Evolutionary conservation across 352 stramenopile species (phyloP), one percentile per base, ranked within the genome.

Genomic region (Globisporangium spinosum): DNA sequence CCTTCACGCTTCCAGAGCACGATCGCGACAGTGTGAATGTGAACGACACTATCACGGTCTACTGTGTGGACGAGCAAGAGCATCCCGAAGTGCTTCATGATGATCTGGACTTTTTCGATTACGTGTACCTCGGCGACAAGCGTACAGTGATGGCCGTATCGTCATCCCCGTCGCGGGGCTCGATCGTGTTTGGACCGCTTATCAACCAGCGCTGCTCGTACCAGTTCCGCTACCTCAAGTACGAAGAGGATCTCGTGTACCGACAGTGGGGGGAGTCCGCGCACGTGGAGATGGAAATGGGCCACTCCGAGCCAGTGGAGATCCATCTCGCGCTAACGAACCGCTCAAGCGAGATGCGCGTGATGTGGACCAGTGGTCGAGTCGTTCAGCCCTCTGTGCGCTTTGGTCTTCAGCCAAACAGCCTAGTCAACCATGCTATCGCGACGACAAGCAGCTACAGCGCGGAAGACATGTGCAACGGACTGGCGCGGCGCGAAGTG

Each of bases 321-420:
- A 35, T 70, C 43, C 65, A 59, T n/a, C 34, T 70, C 45, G 57
- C 57, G 13, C 55, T 70, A 43, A 70, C 65, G 17, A 58, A 23
- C 22, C 47, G 23, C n/a, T 8, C 53, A 3, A 70, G 70, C 25
- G 70, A 86, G 62, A 85, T 89, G 72, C 69, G 78, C 23, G 77
- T 89, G 56, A 80, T 79, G 62, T 89, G 80, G 80, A 78, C 78
- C 12, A 87, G 77, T 62, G 78, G 57, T 34, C 65, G 72, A 34
- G 76, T 84, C 20, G 54, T 64, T 1, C 57, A 65, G 3, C 78
- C 75, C 4, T 61, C 76, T 3, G 78, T 89, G 62, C 64, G 62
- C 15, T 86, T 77, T 57, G 73, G 77, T 25, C 17, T 51, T 22
- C 43, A 51, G 43, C 22, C 43, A 22, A 51, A 23, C 1, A 51